A percentile compares a stretch with the other conserved stretches of the same genome.
These are phyloP conservation scores for Ceratobasidium sp. DNA, from an alignment of 1,284 basidiomycete species.

Conservation along the genomic window DNA sequence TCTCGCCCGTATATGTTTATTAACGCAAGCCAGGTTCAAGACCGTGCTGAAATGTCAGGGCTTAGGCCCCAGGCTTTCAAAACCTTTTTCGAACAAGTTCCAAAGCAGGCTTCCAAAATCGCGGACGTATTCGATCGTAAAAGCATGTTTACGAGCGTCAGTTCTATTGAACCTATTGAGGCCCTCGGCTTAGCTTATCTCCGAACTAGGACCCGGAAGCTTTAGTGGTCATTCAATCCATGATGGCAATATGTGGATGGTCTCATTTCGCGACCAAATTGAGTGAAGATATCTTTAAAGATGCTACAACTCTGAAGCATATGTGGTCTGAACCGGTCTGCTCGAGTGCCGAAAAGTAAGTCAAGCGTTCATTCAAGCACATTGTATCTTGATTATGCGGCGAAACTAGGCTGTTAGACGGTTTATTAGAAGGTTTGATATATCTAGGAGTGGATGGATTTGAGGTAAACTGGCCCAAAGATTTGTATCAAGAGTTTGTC, in stretches of 20 bases:
- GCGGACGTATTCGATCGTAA: not conserved
- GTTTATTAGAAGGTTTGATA: not conserved
- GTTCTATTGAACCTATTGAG: not conserved
- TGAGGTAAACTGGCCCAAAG: not conserved
- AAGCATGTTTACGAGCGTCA: not conserved
- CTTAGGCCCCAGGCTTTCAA: no score
- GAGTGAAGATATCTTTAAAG: not conserved
- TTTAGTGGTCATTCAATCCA: slow-evolving; percentile 1
- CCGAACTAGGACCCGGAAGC: not conserved
- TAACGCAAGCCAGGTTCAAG: no score
- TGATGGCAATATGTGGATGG: slow-evolving; percentile 7
- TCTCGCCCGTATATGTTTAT: not conserved
- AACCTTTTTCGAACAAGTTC: no score
- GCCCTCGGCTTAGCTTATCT: not conserved
- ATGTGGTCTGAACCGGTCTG: not conserved
- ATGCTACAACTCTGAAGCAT: not conserved
- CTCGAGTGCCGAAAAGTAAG: not conserved
- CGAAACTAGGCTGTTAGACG: slow-evolving; percentile 3
- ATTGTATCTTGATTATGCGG: not conserved
- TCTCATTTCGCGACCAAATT: not conserved
- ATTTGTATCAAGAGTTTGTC: not conserved
- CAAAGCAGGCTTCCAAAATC: no score
- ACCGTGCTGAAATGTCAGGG: no score
- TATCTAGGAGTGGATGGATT: not conserved
- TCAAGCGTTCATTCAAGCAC: not conserved